Conservation (phyloP, 495 filamentous ascomycete genomes). For the Haplographium delicatum region DNA sequence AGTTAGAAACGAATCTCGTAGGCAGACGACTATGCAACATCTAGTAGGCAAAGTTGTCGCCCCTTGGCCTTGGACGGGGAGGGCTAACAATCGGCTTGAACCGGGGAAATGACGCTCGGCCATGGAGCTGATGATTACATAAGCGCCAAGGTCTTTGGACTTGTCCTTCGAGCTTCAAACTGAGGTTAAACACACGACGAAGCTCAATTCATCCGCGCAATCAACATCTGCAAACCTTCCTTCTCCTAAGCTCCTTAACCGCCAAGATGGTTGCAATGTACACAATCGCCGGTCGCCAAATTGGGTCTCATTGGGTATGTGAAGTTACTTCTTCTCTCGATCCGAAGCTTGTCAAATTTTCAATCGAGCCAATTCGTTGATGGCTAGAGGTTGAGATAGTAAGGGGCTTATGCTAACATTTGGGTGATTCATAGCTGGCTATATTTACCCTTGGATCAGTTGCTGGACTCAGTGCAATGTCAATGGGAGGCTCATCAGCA, state of each 20-base stretch:
- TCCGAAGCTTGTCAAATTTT: slow-evolving; percentile 4
- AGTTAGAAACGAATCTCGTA: no score
- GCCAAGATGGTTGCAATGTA: slow-evolving; percentile 84
- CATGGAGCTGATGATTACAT: neutral
- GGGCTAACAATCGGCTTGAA: slow-evolving; percentile 1
- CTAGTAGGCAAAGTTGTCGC: neutral
- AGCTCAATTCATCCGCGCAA: slow-evolving; percentile 29
- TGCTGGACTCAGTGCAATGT: slow-evolving; percentile 50
- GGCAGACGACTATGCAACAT: neutral
- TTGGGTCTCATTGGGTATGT: slow-evolving; percentile 93
- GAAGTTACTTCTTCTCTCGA: slow-evolving; percentile 6
- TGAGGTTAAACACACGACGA: slow-evolving; percentile 16
- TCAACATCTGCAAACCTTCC: neutral
- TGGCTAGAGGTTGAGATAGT: neutral
- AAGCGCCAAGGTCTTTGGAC: slow-evolving; percentile 4
- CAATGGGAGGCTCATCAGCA: slow-evolving; percentile 57
- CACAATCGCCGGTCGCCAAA: slow-evolving; percentile 78
- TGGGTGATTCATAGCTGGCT: slow-evolving; percentile 58
- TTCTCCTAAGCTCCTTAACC: slow-evolving; percentile 29
- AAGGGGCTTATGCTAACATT: slow-evolving; percentile 14
- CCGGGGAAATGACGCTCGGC: slow-evolving; percentile 13
- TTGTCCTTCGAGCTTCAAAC: slow-evolving; percentile 18
- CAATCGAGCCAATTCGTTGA: neutral
- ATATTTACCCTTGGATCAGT: slow-evolving; percentile 71
- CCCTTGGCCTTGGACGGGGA: neutral